phyloP scores from a whole-genome alignment of 108 stramenopile genomes.

The Skeletonema grethae region DNA sequence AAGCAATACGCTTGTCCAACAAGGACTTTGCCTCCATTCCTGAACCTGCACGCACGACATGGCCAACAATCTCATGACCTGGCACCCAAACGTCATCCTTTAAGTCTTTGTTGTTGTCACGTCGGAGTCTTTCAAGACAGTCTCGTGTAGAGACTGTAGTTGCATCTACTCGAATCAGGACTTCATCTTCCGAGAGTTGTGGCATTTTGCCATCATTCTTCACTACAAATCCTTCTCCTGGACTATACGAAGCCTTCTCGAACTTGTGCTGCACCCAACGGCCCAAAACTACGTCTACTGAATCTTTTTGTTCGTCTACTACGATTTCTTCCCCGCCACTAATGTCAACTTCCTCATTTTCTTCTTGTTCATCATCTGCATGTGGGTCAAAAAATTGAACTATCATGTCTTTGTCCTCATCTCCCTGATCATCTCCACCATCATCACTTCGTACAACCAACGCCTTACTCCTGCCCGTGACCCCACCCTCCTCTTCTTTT shows the following conservation, averaged over 20 bases:
- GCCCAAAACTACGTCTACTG: too few species aligned
- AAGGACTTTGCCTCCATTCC: neutral
- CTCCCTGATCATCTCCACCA: too few species aligned
- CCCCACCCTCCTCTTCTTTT: too few species aligned
- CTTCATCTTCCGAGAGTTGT: neutral
- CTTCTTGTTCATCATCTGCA: too few species aligned
- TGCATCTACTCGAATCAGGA: constrained; percentile 1
- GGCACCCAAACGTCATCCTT: neutral
- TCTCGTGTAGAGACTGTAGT: neutral
- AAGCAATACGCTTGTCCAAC: constrained; percentile 50
- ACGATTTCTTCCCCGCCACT: too few species aligned
- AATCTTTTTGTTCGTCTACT: too few species aligned
- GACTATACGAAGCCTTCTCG: neutral
- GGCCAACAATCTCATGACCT: constrained; percentile 5
- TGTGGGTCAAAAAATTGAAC: too few species aligned
- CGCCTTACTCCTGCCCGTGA: neutral
- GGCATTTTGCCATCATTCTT: neutral
- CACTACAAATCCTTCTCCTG: neutral
- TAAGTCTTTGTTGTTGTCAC: neutral
- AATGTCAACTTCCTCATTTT: too few species aligned
- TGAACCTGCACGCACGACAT: neutral
- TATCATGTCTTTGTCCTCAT: too few species aligned
- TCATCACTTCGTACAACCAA: too few species aligned
- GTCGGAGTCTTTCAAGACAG: neutral
- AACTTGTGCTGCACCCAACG: constrained; percentile 33